Base-by-base conservation (phyloP, 257 asterid species). In the Perilla frutescens region DNA sequence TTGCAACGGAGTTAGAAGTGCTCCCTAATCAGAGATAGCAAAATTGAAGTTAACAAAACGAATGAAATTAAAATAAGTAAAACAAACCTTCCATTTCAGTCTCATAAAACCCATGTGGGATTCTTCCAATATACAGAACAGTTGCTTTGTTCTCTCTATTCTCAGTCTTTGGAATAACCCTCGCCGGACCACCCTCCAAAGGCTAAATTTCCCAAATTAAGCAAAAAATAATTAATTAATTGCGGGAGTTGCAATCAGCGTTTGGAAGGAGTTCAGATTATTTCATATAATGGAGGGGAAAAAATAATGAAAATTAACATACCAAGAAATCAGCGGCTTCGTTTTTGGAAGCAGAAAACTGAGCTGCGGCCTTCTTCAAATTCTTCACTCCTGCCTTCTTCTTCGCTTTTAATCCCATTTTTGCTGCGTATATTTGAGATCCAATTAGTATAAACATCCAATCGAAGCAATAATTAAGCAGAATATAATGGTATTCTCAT, bases 101-200 rank as follows among this genome's bases (percentile, higher is more conserved):
- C 91, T 95, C 99, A 64, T 92, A 95, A 76, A 95, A 92, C 2
- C 99, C 99, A 76, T 95, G 99, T 0, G 99, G 99, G 63, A 95
- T 90, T 81, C 99, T 88, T 34, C 99, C 99, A 64, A 95, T 85
- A 76, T 92, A 90, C 79, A 95, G 50, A 32, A 90, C 91, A 2
- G 96, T 83, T 45, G 94, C 79, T 84, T 87, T 90, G 54, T 60
- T 84, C 55, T 87, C 95, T 63, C 65, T 69, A 5, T n/a, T 68
- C 61, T 84, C 91, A 56, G 66, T 62, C 62, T 71, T 84, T 3
- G 87, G 89, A 36, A 80, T 68, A 68, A 77, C 66, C 86, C 83
- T 80, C 6, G 85, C 92, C 0, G 91, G 93, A 45, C 96, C 96
- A 15, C 98, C 98, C 70, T 74, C 95, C 80, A 94, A 80, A 1